Conservation (phyloP, 2,329 filamentous ascomycete genomes). For the Peltaster fructicola region DNA sequence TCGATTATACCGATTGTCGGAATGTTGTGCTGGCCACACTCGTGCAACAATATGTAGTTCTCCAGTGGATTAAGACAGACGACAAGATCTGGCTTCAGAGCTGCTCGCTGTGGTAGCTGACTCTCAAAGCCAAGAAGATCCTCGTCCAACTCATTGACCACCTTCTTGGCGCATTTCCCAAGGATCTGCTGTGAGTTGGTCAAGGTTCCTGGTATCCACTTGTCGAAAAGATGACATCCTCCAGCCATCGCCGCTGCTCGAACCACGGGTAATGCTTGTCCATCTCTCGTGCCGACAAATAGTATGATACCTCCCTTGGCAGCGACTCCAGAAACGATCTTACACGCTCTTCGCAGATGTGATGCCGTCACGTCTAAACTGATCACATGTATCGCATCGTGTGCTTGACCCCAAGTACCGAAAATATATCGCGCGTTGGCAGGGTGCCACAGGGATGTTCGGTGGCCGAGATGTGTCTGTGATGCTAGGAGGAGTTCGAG, state of each 20-base stretch:
- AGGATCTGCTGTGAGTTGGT: slow-evolving; percentile 88
- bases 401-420: slow-evolving; percentile 70
- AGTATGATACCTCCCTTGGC: slow-evolving; percentile 69
- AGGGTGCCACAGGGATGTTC: slow-evolving; percentile 84
- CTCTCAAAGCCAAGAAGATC: slow-evolving; percentile 45
- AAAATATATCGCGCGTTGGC: slow-evolving; percentile 88
- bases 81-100: slow-evolving; percentile 73
- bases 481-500: slow-evolving; percentile 80
- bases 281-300: slow-evolving; percentile 73
- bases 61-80: slow-evolving; percentile 85
- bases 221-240: slow-evolving; percentile 76
- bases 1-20: slow-evolving; percentile 92
- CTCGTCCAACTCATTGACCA: slow-evolving; percentile 60
- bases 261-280: slow-evolving; percentile 66
- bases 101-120: slow-evolving; percentile 43
- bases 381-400: slow-evolving; percentile 49
- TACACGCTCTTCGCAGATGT: slow-evolving; percentile 80
- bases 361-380: slow-evolving; percentile 75
- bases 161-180: slow-evolving; percentile 47
- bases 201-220: slow-evolving; percentile 81
- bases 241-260: slow-evolving; percentile 59
- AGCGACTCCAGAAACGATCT: slow-evolving; percentile 74
- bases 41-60: slow-evolving; percentile 77
- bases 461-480: slow-evolving; percentile 79
- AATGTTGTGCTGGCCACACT: slow-evolving; percentile 74